Percentiles rank a stretch among this genome's conserved stretches.
phyloP scores from a whole-genome alignment of 2,329 filamentous ascomycete species.

The Alternaria dauci region DNA sequence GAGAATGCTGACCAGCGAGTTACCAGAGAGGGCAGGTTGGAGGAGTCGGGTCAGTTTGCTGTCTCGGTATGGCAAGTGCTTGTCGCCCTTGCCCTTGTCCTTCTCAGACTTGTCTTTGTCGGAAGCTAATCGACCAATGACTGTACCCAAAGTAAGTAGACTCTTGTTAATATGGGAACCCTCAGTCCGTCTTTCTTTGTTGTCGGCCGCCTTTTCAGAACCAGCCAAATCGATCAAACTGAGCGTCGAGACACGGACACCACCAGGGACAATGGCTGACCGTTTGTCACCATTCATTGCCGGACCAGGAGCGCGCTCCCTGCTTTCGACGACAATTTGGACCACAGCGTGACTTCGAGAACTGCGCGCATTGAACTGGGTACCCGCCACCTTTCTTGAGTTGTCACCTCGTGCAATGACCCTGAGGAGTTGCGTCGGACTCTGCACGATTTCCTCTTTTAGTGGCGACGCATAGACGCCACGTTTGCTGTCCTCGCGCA shows the following conservation, averaged over 20 bases:
- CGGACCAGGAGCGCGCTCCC: slow-evolving; percentile 76
- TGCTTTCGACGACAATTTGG: slow-evolving; percentile 96
- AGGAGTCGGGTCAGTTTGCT: slow-evolving; percentile 94
- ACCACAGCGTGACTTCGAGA: slow-evolving; percentile 98
- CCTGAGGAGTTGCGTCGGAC: slow-evolving; percentile 89
- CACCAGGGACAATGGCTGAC: slow-evolving; percentile 69
- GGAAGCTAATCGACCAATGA: slow-evolving; percentile 91
- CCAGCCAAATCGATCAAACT: slow-evolving; percentile 96
- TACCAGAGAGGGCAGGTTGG: slow-evolving; percentile 90
- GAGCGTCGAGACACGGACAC: slow-evolving; percentile 92
- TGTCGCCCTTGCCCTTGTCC: slow-evolving; percentile 86
- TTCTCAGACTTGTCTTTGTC: slow-evolving; percentile 75
- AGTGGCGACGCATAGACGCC: slow-evolving; percentile 95
- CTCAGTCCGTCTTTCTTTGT: slow-evolving; percentile 91
- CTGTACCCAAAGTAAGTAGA: slow-evolving; percentile 90
- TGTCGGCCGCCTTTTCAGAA: slow-evolving; percentile 93
- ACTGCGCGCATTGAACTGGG: slow-evolving; percentile 95
- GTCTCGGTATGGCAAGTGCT: slow-evolving; percentile 95
- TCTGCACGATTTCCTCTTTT: slow-evolving; percentile 98
- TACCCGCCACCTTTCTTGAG: slow-evolving; percentile 88
- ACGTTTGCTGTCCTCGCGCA: slow-evolving; percentile 94
- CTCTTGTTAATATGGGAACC: slow-evolving; percentile 99
- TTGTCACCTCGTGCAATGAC: slow-evolving; percentile 96
- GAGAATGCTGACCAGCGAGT: slow-evolving; percentile 94
- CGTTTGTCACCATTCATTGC: slow-evolving; percentile 54